phyloP scores from a whole-genome alignment of 2,329 filamentous ascomycete species.

The Hypomyces perniciosus region DNA sequence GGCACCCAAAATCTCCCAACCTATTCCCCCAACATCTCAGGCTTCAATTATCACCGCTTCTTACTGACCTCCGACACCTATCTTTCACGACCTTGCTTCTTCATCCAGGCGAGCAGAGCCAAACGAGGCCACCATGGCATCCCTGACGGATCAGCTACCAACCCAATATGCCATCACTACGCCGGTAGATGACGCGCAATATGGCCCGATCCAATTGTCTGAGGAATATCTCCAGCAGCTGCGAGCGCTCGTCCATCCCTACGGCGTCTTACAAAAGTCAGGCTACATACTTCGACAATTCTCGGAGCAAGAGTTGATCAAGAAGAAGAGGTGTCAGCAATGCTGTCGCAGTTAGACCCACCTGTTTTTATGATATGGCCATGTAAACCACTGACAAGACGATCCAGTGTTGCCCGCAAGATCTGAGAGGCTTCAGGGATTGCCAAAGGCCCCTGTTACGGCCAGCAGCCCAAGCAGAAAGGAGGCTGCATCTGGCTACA shows the following conservation, averaged over 20 bases:
- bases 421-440: neutral
- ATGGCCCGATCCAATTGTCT: constrained; percentile 17
- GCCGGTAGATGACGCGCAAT: constrained; percentile 5
- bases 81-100: no score
- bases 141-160: neutral
- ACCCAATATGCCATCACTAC: neutral
- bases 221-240: constrained; percentile 17
- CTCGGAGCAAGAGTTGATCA: constrained; percentile 21
- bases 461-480: neutral
- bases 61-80: no score
- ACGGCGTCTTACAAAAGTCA: constrained; percentile 16
- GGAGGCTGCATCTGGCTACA: neutral
- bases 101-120: no score
- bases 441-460: neutral
- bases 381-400: neutral
- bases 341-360: constrained; percentile 21
- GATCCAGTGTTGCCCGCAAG: neutral
- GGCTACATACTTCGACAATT: constrained; percentile 25
- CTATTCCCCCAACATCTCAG: no score
- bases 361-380: neutral
- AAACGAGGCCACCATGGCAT: neutral
- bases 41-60: no score
- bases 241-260: constrained; percentile 15
- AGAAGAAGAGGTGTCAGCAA: constrained; percentile 25
- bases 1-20: no score